A percentile compares a stretch with the other conserved stretches of the same genome.
phyloP scores from a whole-genome alignment of 2,329 filamentous ascomycete genomes.

The Xylaria sp. region DNA sequence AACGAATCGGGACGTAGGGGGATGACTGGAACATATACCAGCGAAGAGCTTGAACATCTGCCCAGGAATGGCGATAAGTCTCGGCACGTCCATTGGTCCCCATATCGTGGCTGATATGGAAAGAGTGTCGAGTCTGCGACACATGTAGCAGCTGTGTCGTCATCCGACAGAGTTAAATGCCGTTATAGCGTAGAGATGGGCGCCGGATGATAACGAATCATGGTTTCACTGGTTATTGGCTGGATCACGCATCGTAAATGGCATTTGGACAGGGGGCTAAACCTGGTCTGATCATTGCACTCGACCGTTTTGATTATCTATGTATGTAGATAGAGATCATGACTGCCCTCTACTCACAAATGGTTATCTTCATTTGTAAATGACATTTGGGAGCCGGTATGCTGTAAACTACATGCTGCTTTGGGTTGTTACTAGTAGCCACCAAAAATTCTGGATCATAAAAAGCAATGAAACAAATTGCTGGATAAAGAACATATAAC shows the following conservation, averaged over 20 bases:
- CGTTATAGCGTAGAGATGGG: conserved; percentile 10
- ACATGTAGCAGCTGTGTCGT: conserved; percentile 25
- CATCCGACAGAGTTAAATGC: conserved; percentile 18
- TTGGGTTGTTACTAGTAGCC: too few relatives aligned
- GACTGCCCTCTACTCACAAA: too few relatives aligned
- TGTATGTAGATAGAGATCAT: too few relatives aligned
- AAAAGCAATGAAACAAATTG: too few relatives aligned
- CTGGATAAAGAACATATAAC: too few relatives aligned
- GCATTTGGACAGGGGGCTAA: too few relatives aligned
- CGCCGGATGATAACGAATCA: conserved; percentile 24
- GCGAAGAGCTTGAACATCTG: neutral
- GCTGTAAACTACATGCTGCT: too few relatives aligned
- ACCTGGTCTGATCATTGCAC: neutral
- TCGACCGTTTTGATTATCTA: too few relatives aligned
- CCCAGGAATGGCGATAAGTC: conserved; percentile 18
- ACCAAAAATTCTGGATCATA: too few relatives aligned
- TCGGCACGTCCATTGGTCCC: conserved; percentile 21
- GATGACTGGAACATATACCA: neutral
- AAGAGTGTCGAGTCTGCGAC: neutral
- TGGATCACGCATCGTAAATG: neutral
- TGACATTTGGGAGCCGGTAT: too few relatives aligned
- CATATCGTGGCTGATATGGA: neutral
- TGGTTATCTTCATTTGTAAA: too few relatives aligned
- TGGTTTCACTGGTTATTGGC: conserved; percentile 24
- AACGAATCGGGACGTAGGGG: neutral